Conservation (phyloP, 495 filamentous ascomycete species). For the Aspergillus carlsbadensis region DNA sequence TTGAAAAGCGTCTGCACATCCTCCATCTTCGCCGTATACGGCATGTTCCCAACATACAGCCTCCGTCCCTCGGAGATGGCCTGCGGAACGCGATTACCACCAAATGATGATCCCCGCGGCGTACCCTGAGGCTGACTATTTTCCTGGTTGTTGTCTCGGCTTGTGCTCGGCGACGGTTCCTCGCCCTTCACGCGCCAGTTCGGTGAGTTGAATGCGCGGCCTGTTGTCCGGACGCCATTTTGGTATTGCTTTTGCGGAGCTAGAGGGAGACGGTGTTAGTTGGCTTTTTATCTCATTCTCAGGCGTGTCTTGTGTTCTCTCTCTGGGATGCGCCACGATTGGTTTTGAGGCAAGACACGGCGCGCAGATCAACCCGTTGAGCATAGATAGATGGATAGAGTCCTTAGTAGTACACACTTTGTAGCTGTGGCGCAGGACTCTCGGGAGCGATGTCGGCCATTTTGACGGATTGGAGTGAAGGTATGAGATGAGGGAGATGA, state of each 20-base stretch:
- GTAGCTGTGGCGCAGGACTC: constrained; percentile 33
- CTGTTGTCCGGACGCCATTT: constrained; percentile 41
- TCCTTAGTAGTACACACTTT: constrained; percentile 33
- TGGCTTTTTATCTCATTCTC: not conserved
- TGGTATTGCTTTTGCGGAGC: constrained; percentile 38
- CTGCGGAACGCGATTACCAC: constrained; percentile 38
- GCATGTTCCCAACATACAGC: constrained; percentile 68
- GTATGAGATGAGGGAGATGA: not conserved
- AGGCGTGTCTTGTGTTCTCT: too few species aligned
- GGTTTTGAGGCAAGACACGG: too few species aligned
- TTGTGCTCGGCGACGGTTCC: constrained; percentile 25
- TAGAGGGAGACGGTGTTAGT: constrained; percentile 25
- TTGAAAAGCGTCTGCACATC: constrained; percentile 60
- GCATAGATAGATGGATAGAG: constrained; percentile 5
- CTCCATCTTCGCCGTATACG: constrained; percentile 59
- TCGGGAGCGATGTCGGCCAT: constrained; percentile 36
- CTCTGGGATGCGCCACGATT: too few species aligned
- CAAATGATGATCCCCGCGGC: constrained; percentile 35
- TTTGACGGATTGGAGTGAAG: constrained; percentile 13
- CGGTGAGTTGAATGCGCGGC: constrained; percentile 46
- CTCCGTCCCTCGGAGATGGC: constrained; percentile 44
- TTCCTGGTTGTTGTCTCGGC: constrained; percentile 31
- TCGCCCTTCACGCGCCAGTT: constrained; percentile 48
- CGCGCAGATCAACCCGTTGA: constrained; percentile 7
- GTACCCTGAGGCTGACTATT: constrained; percentile 22